Base-by-base conservation (phyloP, 1,284 basidiomycete species). In the Microbotryum scabiosae region DNA sequence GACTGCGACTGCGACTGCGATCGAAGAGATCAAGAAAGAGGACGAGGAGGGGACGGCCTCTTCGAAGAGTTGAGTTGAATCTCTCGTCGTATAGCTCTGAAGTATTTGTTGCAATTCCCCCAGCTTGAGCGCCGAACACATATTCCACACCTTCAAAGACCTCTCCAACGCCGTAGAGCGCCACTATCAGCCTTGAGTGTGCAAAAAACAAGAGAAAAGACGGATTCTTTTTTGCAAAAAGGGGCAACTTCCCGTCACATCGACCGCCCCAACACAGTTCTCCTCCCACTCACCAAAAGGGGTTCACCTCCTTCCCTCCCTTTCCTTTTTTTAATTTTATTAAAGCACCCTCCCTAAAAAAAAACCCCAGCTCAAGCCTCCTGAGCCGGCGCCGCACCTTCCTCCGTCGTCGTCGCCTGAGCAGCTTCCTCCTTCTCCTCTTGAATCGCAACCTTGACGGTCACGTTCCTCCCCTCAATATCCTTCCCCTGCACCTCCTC, bases 401-500 rank as follows among this genome's bases (percentile, higher is more conserved):
- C 25, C 44, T 26, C 18, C 28, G 26, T 53, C 32, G 30, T 23
- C 20, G 25, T 20, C 23, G n/a, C 51, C 50, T 56, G 46, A 28
- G 18, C 61, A 23, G 23, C 51, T 26, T 46, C 56, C 41, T 44
- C 52, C 4, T 52, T 36, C 20, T 55, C 63, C 4, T 46, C 51
- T 61, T 63, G 61, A 48, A 66, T 65, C 30, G 68, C 65, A 3
- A 71, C 66, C 62, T 71, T 71, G 49, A 71, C 51, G n/a, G 54
- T 57, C 67, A 99, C 82, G 78, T 91, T 93, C 80, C 85, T 86
- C 75, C 91, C 90, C 59, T 87, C 82, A 76, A 83, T 73, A 50
- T 98, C 94, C 44, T 76, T 82, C 72, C 97, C 94, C 77, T 98
- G 86, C 67, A 97, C 85, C 70, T 79, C 80, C 50, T 97, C 90